phyloP scores from a whole-genome alignment of 1,284 basidiomycete genomes.

The Fomitiporia mediterranea region DNA sequence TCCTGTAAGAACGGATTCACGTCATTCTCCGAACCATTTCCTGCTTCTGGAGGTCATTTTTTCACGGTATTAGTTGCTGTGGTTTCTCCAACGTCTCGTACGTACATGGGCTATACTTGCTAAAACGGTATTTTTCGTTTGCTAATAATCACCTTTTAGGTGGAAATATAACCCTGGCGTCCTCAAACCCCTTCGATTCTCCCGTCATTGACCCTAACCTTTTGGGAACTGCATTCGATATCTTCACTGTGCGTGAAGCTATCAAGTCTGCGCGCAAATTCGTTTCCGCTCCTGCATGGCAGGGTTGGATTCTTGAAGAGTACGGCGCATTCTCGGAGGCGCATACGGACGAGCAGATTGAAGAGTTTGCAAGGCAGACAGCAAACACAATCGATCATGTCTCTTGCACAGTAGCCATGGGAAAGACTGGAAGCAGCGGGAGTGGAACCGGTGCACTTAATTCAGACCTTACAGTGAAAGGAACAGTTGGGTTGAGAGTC shows the following conservation, averaged over 20 bases:
- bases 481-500: constrained; percentile 33
- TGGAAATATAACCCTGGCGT: constrained; percentile 34
- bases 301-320: constrained; percentile 31
- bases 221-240: constrained; percentile 36
- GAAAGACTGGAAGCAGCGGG: constrained; percentile 19
- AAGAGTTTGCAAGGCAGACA: constrained; percentile 24
- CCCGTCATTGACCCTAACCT: constrained; percentile 44
- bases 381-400: constrained; percentile 27
- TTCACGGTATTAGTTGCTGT: constrained; percentile 23
- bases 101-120: not conserved
- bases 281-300: constrained; percentile 31
- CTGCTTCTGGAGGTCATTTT: constrained; percentile 22
- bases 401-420: constrained; percentile 30
- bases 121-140: not conserved
- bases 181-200: constrained; percentile 36
- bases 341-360: constrained; percentile 27
- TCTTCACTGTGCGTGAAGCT: constrained; percentile 31
- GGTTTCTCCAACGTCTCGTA: constrained; percentile 26
- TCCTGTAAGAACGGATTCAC: constrained; percentile 8
- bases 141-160: constrained; percentile 31
- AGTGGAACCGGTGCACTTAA: constrained; percentile 45
- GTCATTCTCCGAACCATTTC: constrained; percentile 4
- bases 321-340: constrained; percentile 23
- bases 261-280: constrained; percentile 31
- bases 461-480: constrained; percentile 49